Percentiles rank a stretch among this genome's conserved stretches.
Conservation (phyloP, 2,329 filamentous ascomycete genomes). For the Exophiala alcalophila region DNA sequence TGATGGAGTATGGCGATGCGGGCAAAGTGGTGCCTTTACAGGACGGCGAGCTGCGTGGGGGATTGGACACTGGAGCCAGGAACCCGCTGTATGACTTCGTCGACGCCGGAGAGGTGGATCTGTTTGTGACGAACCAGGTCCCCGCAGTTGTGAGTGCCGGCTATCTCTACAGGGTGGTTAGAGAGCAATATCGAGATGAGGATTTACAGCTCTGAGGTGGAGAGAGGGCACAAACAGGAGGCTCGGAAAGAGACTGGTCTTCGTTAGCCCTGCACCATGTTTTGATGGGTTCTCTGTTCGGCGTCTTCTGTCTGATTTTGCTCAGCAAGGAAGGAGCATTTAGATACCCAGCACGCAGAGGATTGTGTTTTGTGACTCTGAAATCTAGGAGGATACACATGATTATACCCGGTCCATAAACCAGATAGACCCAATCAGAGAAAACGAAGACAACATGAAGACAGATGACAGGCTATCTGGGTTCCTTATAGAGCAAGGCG, state of each 20-base stretch:
- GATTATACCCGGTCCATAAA: too few relatives aligned
- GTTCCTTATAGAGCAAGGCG: too few relatives aligned
- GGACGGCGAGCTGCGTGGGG: slow-evolving; percentile 72
- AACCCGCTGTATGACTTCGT: slow-evolving; percentile 82
- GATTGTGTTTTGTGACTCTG: too few relatives aligned
- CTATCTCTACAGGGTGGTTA: slow-evolving; percentile 63
- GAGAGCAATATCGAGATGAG: slow-evolving; percentile 63
- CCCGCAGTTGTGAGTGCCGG: slow-evolving; percentile 57
- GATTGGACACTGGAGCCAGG: slow-evolving; percentile 64
- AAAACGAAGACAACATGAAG: too few relatives aligned
- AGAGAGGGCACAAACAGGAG: neutral
- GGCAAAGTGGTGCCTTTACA: slow-evolving; percentile 73
- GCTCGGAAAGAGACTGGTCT: neutral
- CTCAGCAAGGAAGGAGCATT: too few relatives aligned
- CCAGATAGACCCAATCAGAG: too few relatives aligned
- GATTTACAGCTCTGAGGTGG: slow-evolving; percentile 47
- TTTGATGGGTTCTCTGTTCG: too few relatives aligned
- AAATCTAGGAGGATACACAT: too few relatives aligned
- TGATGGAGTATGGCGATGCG: slow-evolving; percentile 84
- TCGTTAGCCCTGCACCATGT: neutral
- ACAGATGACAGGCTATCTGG: too few relatives aligned
- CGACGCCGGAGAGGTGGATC: slow-evolving; percentile 61
- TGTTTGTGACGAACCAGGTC: slow-evolving; percentile 76
- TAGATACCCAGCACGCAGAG: too few relatives aligned
- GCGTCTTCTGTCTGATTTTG: too few relatives aligned